A percentile compares a stretch with the other conserved stretches of the same genome.
Evolutionary conservation across 2,329 filamentous ascomycete genomes (phyloP).

Genomic region (Neofusicoccum kwambonambiense): DNA sequence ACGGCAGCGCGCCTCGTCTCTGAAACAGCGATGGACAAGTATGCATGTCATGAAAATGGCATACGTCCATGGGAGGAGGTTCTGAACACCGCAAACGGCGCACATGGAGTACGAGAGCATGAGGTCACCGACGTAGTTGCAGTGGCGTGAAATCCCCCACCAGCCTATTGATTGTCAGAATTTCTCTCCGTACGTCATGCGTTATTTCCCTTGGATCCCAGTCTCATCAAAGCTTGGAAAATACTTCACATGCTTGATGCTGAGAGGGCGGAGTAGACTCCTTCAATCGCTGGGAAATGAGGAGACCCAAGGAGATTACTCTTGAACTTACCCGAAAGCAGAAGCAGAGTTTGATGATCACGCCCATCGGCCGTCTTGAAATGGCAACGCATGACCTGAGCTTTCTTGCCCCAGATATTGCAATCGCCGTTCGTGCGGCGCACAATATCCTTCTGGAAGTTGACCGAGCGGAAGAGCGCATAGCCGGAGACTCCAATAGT

Average conservation of each 20-base stretch:
- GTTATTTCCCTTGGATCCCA: background rate
- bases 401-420: constrained; percentile 45
- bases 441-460: constrained; percentile 46
- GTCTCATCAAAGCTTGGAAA: background rate
- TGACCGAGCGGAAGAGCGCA: constrained; percentile 45
- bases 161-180: constrained; percentile 27
- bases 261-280: background rate
- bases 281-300: background rate
- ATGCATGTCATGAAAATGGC: constrained; percentile 46
- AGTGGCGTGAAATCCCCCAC: constrained; percentile 44
- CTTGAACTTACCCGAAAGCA: constrained; percentile 31
- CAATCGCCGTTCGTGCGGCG: constrained; percentile 42
- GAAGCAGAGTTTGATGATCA: constrained; percentile 32
- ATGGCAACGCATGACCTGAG: constrained; percentile 38
- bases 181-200: background rate
- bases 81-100: constrained; percentile 40
- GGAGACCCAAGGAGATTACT: background rate
- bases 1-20: constrained; percentile 47
- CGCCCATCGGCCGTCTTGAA: constrained; percentile 46
- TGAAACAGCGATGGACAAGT: constrained; percentile 46
- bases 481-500: constrained; percentile 41
- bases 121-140: constrained; percentile 44
- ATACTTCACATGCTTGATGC: background rate
- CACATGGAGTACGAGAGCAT: constrained; percentile 44
- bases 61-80: constrained; percentile 47